These are phyloP conservation scores for Groenewaldozyma sp. DNA, from an alignment of 1,139 yeast species.

Conservation along the genomic window DNA sequence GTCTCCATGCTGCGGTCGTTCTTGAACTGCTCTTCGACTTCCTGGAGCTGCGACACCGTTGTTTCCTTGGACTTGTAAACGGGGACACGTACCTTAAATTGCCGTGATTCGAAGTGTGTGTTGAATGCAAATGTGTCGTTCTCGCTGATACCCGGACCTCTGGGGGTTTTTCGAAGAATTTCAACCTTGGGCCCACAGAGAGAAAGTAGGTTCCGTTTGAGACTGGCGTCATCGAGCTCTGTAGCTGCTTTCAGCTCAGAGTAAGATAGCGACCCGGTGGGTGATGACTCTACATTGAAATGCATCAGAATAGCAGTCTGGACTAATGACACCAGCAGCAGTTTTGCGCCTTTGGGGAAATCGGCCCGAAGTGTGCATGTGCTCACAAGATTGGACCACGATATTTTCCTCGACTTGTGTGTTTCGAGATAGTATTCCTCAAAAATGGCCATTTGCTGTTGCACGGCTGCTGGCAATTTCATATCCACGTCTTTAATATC, in stretches of 20 bases:
- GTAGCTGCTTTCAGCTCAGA: conserved; percentile 18
- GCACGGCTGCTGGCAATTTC: conserved; percentile 22
- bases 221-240: conserved; percentile 15
- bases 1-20: conserved; percentile 28
- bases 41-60: conserved; percentile 7
- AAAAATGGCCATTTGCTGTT: conserved; percentile 17
- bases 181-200: conserved; percentile 24
- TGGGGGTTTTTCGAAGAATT: conserved; percentile 22
- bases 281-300: conserved; percentile 20
- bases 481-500: conserved; percentile 26
- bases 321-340: conserved; percentile 23
- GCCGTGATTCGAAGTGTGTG: conserved; percentile 18
- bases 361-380: conserved; percentile 26
- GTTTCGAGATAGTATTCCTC: conserved; percentile 17
- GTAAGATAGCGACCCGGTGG: conserved; percentile 17
- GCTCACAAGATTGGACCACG: conserved; percentile 28
- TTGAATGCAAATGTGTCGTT: conserved; percentile 27
- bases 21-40: conserved; percentile 16
- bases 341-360: conserved; percentile 27
- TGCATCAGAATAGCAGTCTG: conserved; percentile 27
- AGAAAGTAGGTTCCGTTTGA: conserved; percentile 24
- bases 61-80: conserved; percentile 14
- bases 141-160: conserved; percentile 17
- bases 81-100: neutral
- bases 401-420: conserved; percentile 19